Percentiles rank a stretch among this genome's conserved stretches.
phyloP scores from a whole-genome alignment of 768 basidiomycete genomes.

The Lactarius trivialis region DNA sequence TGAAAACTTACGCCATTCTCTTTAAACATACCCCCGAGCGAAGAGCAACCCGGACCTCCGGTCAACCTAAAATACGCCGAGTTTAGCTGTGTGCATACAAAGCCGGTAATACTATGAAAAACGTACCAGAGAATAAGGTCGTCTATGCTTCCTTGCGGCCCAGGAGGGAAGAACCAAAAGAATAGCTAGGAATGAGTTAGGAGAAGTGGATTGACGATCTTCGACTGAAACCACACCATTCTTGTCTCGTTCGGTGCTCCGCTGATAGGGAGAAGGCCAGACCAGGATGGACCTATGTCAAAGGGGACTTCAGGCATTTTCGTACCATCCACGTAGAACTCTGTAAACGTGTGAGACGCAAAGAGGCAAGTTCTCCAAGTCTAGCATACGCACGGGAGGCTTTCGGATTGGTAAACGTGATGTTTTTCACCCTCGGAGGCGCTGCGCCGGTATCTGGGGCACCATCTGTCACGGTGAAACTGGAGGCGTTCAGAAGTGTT shows the following conservation, averaged over 20 bases:
- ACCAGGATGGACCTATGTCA: conserved; percentile 71
- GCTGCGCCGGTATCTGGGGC: neutral
- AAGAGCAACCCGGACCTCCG: conserved; percentile 76
- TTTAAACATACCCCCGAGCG: conserved; percentile 62
- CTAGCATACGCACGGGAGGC: conserved; percentile 45
- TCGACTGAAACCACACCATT: conserved; percentile 39
- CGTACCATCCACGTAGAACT: conserved; percentile 64
- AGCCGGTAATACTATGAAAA: conserved; percentile 18
- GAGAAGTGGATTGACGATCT: neutral
- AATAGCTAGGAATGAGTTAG: conserved; percentile 45
- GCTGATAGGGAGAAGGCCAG: conserved; percentile 69
- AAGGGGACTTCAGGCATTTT: conserved; percentile 63
- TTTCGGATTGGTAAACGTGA: conserved; percentile 62
- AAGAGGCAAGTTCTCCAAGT: neutral
- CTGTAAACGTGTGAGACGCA: conserved; percentile 29
- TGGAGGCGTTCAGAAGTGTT: too few relatives aligned
- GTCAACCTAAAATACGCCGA: conserved; percentile 51
- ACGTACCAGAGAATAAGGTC: conserved; percentile 69
- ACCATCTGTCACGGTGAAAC: too few relatives aligned
- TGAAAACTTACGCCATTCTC: conserved; percentile 59
- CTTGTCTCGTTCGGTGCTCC: conserved; percentile 53
- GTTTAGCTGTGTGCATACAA: neutral
- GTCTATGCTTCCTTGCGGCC: conserved; percentile 61
- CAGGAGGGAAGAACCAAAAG: conserved; percentile 83
- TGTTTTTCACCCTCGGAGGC: conserved; percentile 43